Evolutionary conservation across 2,329 filamentous ascomycete genomes (phyloP).

Genomic region (Pezicula neosporulosa): DNA sequence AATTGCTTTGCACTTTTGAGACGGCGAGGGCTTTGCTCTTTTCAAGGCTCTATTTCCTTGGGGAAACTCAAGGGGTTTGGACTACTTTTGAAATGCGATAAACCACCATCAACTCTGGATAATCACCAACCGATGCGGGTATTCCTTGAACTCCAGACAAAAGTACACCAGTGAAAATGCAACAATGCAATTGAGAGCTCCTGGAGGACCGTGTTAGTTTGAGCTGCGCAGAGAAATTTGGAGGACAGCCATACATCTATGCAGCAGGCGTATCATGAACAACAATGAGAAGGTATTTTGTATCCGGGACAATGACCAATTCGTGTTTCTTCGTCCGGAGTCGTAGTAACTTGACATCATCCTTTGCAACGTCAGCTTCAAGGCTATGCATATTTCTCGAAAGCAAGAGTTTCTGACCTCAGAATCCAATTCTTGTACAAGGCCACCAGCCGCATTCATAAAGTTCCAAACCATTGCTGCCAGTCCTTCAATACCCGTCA

Average conservation of each 20-base stretch:
- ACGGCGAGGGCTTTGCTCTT: too few species aligned
- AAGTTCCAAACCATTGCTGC: slow-evolving; percentile 75
- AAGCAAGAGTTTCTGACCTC: slow-evolving; percentile 45
- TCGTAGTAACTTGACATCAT: slow-evolving; percentile 73
- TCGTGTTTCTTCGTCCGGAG: slow-evolving; percentile 83
- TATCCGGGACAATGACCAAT: slow-evolving; percentile 76
- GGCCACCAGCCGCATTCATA: slow-evolving; percentile 62
- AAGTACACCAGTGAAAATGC: too few species aligned
- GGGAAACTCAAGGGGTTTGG: too few species aligned
- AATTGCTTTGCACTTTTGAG: too few species aligned
- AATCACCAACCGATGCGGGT: too few species aligned
- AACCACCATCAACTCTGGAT: too few species aligned
- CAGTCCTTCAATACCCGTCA: slow-evolving; percentile 58
- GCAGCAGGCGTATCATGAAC: slow-evolving; percentile 77
- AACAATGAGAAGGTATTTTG: slow-evolving; percentile 75
- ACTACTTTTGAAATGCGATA: too few species aligned
- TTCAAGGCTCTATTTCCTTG: too few species aligned
- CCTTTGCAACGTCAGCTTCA: slow-evolving; percentile 37
- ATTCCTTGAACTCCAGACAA: too few species aligned
- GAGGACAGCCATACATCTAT: slow-evolving; percentile 28
- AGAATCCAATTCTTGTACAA: slow-evolving; percentile 70
- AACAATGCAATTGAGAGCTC: too few species aligned
- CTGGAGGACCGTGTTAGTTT: too few species aligned
- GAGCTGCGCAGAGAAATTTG: background rate
- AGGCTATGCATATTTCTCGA: background rate